Evolutionary conservation across 2,329 filamentous ascomycete species (phyloP), one percentile per base, ranked within the genome.

Genomic region (Cladobotryum mycophilum): DNA sequence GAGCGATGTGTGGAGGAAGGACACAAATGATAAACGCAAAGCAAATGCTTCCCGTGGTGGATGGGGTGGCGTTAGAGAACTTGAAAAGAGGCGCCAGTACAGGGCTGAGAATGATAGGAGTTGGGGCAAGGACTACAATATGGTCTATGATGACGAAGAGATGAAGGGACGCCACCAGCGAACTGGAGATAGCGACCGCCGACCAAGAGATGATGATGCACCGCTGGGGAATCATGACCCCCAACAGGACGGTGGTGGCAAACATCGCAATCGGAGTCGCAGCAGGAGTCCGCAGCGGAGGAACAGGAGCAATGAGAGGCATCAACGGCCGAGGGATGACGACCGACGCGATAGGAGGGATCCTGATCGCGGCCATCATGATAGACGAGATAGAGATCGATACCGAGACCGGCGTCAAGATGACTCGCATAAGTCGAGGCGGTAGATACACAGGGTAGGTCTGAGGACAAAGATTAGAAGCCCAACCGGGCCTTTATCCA

Each of bases 51-150:
- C 70, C 15, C 76, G 76, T 33, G 89, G 89, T 48, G 93, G 93
- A 6, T 99, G 95, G 74, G 93, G 93, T 57, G 93, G 93, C 52
- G 88, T 97, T 33, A 82, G 84, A 51, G 85, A 86, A 55, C 74
- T 99, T 52, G 91, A 97, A 71, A 93, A 90, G 76, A 87, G 88
- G 70, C 82, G 87, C 51, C 93, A 97, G 61, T 99, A 97, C 65
- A 80, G 89, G 54, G 81, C 82, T n/a, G 78, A 84, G 35, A 79
- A 80, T 18, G 73, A 76, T 14, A 66, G 69, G 50, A 64, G 55
- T 12, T 60, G 66, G 2, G 67, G 66, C 8, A 67, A 78, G 47
- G 73, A 76, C 20, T 95, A 95, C 63, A 79, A 81, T 48, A 90
- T 95, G 82, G 84, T 96, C 0, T 88, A 95, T 64, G 86, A 89